Evolutionary conservation across 2,329 filamentous ascomycete species (phyloP).

Genomic region (Raffaelea arxii): DNA sequence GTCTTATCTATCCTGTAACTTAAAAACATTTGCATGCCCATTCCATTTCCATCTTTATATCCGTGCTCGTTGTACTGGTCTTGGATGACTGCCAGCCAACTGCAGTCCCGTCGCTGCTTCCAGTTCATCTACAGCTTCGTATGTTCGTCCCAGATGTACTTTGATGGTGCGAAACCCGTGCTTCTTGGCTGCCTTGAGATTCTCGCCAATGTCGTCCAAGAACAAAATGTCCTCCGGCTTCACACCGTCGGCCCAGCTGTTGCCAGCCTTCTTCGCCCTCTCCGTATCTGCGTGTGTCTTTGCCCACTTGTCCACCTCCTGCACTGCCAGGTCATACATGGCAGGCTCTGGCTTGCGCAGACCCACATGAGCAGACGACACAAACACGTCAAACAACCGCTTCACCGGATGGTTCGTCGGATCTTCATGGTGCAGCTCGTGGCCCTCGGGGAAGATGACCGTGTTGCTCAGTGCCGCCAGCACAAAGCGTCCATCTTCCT

Average conservation of each 20-base stretch:
- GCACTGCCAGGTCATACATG: conserved; percentile 69
- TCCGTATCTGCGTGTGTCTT: conserved; percentile 34
- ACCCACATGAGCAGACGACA: conserved; percentile 78
- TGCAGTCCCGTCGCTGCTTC: conserved; percentile 64
- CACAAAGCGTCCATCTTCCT: conserved; percentile 53
- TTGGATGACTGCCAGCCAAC: conserved; percentile 46
- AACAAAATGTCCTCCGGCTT: conserved; percentile 66
- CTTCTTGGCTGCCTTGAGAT: conserved; percentile 68
- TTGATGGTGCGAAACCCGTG: conserved; percentile 77
- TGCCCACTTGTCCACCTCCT: conserved; percentile 54
- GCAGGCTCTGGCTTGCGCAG: conserved; percentile 76
- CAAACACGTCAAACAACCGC: conserved; percentile 72
- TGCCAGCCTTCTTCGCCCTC: conserved; percentile 27
- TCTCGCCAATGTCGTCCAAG: conserved; percentile 89
- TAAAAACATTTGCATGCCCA: background rate
- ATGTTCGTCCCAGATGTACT: conserved; percentile 67
- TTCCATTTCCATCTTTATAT: background rate
- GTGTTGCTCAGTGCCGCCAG: conserved; percentile 86
- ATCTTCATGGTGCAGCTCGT: conserved; percentile 52
- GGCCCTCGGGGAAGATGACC: conserved; percentile 68
- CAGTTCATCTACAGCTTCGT: conserved; percentile 72
- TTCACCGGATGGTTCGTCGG: conserved; percentile 47
- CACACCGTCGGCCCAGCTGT: conserved; percentile 45
- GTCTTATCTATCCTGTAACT: background rate
- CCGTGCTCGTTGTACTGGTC: conserved; percentile 12